Evolutionary conservation across 768 basidiomycete genomes (phyloP).

Genomic region (Agaricus bisporus): DNA sequence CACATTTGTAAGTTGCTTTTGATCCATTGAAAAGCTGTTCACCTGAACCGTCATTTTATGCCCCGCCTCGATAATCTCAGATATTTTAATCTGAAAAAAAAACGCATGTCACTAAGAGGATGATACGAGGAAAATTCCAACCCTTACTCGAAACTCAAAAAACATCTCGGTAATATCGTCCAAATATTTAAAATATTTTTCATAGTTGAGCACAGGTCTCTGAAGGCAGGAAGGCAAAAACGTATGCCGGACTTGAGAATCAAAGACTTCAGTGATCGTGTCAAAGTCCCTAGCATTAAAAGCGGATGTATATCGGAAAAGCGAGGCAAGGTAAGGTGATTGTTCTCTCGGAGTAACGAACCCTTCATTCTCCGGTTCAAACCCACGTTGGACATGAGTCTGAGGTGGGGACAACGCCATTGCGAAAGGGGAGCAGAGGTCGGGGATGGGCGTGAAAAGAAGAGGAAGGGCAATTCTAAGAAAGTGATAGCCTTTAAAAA

Average conservation of each 20-base stretch:
- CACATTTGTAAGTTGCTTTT: neutral
- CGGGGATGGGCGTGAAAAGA: neutral
- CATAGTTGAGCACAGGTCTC: slow-evolving; percentile 29
- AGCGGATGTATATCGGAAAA: slow-evolving; percentile 27
- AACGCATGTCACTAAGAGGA: neutral
- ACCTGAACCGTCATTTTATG: slow-evolving; percentile 27
- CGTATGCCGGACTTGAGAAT: slow-evolving; percentile 27
- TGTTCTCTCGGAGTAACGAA: slow-evolving; percentile 19
- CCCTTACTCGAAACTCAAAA: slow-evolving; percentile 21
- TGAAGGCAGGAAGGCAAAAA: slow-evolving; percentile 28
- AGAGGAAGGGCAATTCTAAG: neutral
- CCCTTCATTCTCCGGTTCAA: slow-evolving; percentile 8
- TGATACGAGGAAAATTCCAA: neutral
- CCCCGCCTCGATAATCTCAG: slow-evolving; percentile 26
- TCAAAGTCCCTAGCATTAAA: slow-evolving; percentile 25
- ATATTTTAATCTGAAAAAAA: slow-evolving; percentile 18
- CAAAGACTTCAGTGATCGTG: slow-evolving; percentile 23
- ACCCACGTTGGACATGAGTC: slow-evolving; percentile 6
- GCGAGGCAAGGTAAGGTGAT: slow-evolving; percentile 26
- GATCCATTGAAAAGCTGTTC: slow-evolving; percentile 8
- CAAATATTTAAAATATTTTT: slow-evolving; percentile 26
- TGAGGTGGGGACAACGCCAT: neutral
- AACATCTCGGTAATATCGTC: slow-evolving; percentile 22
- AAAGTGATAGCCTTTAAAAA: slow-evolving; percentile 4
- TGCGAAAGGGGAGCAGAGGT: neutral